Base-by-base conservation (phyloP, 768 basidiomycete species). In the Lactarius evosmus region DNA sequence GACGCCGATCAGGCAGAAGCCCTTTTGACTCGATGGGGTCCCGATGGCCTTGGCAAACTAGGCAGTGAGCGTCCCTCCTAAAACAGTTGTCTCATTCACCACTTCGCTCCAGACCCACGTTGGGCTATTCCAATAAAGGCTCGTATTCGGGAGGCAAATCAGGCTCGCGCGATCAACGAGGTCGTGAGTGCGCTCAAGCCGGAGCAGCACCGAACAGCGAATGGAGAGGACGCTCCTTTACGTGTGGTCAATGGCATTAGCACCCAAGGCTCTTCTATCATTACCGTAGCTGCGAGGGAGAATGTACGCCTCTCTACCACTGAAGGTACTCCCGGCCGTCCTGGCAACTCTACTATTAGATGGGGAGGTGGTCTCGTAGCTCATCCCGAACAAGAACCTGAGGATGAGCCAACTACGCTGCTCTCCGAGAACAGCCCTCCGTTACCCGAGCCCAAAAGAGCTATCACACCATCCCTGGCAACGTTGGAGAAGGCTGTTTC, bases 401-500 rank as follows among this genome's bases (percentile, higher is more conserved):
- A 86, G 67, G 82, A 83, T 59, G 77, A 78, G 56, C 66, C 74
- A 51, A 66, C 72, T 52, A 61, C 71, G 66, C 76, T 77, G 61
- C 56, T 67, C 56, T 69, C 66, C 54, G 72, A 69, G 72, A 60
- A 68, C 70, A 33, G 61, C 67, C 57, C 61, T 64, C 34, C 64
- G 61, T 50, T 77, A 73, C 46, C 77, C 76, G 54, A 71, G 52
- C 81, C 81, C 64, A 79, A 77, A 69, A 82, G 81, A 74, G 77
- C 81, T 58, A 88, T 98, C 71, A 85, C 82, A 16, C 95, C 96
- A 41, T 95, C 95, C 59, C 80, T 99, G 61, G 82, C 87, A 49
- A 97, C 96, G 33, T 80, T 98, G 72, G 95, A 99, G 75, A 95
- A 91, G 74, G 93, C 95, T 56, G 92, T 94, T 63, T 88, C 95